These are phyloP conservation scores for Aspergillus pseudotamarii DNA, from an alignment of 2,329 filamentous ascomycete species.

Conservation along the genomic window DNA sequence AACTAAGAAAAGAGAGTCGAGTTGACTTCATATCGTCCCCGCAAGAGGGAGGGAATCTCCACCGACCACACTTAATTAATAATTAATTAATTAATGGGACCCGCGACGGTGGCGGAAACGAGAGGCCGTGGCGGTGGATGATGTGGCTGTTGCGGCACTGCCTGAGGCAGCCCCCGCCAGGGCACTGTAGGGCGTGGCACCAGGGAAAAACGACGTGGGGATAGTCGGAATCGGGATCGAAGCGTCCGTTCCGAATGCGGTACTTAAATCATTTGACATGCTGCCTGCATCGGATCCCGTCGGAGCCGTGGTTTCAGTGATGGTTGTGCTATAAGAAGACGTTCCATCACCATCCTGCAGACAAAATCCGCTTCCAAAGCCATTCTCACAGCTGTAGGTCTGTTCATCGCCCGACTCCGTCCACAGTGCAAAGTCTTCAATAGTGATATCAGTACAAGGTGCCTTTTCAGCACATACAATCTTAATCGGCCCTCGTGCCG, in stretches of 20 bases:
- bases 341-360: constrained; percentile 35
- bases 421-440: constrained; percentile 56
- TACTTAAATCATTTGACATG: constrained; percentile 29
- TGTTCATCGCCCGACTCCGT: constrained; percentile 31
- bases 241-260: constrained; percentile 27
- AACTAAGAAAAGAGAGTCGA: too few relatives aligned
- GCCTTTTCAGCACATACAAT: constrained; percentile 53
- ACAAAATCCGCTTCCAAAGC: constrained; percentile 53
- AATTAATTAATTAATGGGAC: too few relatives aligned
- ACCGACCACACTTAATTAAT: too few relatives aligned
- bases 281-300: constrained; percentile 23
- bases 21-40: too few relatives aligned
- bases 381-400: constrained; percentile 51
- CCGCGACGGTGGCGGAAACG: too few relatives aligned
- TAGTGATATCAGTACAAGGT: constrained; percentile 56
- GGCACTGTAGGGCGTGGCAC: constrained; percentile 31
- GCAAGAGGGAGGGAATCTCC: too few relatives aligned
- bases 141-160: neutral
- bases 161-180: constrained; percentile 20
- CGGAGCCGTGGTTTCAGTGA: constrained; percentile 27
- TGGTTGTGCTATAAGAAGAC: constrained; percentile 26
- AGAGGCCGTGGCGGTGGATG: too few relatives aligned
- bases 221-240: constrained; percentile 27
- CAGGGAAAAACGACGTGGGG: constrained; percentile 32
- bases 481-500: constrained; percentile 56